These are phyloP conservation scores for Rhizophagus sp. DNA, from an alignment of 192 early-diverging fungal species.

Conservation along the genomic window DNA sequence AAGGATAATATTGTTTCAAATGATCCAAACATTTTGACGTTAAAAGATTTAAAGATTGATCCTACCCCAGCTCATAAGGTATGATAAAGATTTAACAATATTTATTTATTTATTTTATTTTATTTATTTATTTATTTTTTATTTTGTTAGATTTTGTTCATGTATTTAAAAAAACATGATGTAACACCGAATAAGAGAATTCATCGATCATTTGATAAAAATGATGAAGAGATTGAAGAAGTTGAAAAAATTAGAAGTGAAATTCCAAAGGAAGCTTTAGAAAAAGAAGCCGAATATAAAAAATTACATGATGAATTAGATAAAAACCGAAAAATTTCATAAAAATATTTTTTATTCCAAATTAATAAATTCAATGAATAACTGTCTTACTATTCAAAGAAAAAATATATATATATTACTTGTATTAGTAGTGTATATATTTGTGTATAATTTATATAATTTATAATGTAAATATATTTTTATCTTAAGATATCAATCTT, in stretches of 20 bases:
- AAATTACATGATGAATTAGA: not conserved
- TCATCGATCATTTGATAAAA: not conserved
- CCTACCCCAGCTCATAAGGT: conserved; percentile 35
- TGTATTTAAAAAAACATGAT: not conserved
- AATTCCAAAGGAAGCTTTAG: not conserved
- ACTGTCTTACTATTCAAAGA: no score
- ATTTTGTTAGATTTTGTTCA: not conserved
- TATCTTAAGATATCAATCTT: no score
- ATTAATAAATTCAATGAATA: no score
- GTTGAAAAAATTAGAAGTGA: not conserved
- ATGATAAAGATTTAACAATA: not conserved
- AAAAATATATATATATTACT: no score
- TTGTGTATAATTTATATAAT: no score
- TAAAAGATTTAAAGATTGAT: conserved; percentile 34
- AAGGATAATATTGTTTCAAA: conserved; percentile 36
- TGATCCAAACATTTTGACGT: conserved; percentile 1
- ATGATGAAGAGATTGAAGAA: not conserved
- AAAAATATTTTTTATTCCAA: no score
- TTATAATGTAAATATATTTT: no score
- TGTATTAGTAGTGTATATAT: no score
- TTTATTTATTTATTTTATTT: not conserved
- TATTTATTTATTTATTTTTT: no score
- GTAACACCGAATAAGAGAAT: not conserved
- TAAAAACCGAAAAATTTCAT: not conserved
- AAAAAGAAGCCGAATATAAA: not conserved